These are phyloP conservation scores for Leptodontidium sp. DNA, from an alignment of 2,329 filamentous ascomycete genomes.

Conservation along the genomic window DNA sequence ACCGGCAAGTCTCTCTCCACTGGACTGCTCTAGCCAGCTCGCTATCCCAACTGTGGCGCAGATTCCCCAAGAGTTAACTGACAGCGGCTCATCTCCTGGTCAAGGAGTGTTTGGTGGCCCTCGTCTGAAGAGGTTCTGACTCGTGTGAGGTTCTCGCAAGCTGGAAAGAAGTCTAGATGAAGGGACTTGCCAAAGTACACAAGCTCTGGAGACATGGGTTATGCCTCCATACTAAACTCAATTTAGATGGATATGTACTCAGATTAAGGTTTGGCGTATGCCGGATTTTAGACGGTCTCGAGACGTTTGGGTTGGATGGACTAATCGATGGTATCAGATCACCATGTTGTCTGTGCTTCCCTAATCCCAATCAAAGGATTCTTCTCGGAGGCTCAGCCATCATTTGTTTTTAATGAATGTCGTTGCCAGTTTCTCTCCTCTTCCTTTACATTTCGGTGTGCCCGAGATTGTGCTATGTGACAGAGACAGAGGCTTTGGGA, in stretches of 20 bases:
- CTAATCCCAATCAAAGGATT: neutral
- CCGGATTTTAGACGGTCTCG: slow-evolving; percentile 24
- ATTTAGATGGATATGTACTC: neutral
- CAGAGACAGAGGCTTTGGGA: neutral
- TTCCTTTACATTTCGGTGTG: neutral
- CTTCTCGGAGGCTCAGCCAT: neutral
- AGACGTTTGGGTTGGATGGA: slow-evolving; percentile 11
- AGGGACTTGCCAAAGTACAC: neutral
- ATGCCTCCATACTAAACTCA: neutral
- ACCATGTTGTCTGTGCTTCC: neutral
- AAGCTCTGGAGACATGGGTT: neutral
- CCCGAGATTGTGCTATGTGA: neutral
- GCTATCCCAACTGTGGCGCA: neutral
- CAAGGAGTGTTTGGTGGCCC: too few species aligned
- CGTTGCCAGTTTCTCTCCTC: neutral
- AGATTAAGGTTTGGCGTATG: slow-evolving; percentile 21
- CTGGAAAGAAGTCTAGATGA: neutral
- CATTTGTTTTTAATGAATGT: neutral
- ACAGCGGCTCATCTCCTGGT: neutral
- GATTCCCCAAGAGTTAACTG: neutral
- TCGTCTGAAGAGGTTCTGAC: neutral
- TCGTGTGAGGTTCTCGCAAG: neutral
- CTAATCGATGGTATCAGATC: neutral
- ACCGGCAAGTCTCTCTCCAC: neutral
- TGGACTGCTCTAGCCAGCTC: neutral